phyloP scores from a whole-genome alignment of 192 early-diverging fungal genomes.

The Coemansia sp. region DNA sequence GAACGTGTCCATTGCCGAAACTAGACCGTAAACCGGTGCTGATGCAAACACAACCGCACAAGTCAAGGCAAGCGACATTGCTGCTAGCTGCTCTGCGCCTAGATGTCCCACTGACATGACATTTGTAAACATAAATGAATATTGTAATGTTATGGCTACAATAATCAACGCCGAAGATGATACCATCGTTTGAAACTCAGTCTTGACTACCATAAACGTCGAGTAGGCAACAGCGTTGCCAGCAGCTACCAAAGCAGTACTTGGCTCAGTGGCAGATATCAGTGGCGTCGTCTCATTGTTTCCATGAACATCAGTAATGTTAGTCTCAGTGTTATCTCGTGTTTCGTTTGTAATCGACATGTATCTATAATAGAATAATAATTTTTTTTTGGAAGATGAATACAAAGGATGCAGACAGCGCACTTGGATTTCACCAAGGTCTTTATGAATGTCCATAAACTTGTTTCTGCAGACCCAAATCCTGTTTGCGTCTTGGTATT shows the following conservation, averaged over 20 bases:
- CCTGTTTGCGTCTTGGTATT: not conserved
- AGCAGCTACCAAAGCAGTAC: not conserved
- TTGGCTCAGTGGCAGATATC: not conserved
- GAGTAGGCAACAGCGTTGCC: not conserved
- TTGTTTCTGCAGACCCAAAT: too few relatives aligned
- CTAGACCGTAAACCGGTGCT: constrained; percentile 57
- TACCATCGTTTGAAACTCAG: not conserved
- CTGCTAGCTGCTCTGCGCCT: constrained; percentile 52
- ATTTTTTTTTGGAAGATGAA: too few relatives aligned
- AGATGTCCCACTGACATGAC: constrained; percentile 58
- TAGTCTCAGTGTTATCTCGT: not conserved
- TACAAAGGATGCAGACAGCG: too few relatives aligned
- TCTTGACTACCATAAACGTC: not conserved
- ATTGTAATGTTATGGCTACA: constrained; percentile 56
- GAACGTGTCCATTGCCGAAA: constrained; percentile 40
- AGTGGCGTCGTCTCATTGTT: not conserved
- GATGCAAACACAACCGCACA: constrained; percentile 33
- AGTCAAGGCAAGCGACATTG: constrained; percentile 59
- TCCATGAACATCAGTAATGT: not conserved
- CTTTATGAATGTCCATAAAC: too few relatives aligned
- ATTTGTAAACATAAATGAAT: constrained; percentile 56
- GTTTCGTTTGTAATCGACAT: not conserved
- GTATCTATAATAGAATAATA: too few relatives aligned
- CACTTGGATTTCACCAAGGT: too few relatives aligned
- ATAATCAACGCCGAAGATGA: constrained; percentile 35